These are phyloP conservation scores for Leccinum cinnamomeum DNA, from an alignment of 1,284 basidiomycete species.

Conservation along the genomic window DNA sequence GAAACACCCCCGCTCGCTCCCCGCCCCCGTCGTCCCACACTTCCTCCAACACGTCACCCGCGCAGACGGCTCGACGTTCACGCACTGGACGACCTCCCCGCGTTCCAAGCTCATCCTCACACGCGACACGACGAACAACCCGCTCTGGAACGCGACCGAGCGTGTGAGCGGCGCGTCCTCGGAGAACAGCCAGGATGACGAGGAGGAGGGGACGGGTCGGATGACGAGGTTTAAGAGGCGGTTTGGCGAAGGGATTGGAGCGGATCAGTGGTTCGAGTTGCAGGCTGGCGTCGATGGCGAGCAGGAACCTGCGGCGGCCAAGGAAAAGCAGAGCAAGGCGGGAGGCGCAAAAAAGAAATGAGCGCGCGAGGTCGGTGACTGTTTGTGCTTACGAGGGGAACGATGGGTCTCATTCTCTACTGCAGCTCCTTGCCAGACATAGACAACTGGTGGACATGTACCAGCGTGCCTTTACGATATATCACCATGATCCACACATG, in stretches of 20 bases:
- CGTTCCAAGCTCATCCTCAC: conserved; percentile 71
- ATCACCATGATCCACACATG: background rate
- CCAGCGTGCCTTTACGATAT: background rate
- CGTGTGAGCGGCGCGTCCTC: conserved; percentile 56
- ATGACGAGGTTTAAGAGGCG: conserved; percentile 77
- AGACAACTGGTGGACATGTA: background rate
- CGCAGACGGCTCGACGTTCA: conserved; percentile 85
- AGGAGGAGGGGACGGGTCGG: conserved; percentile 66
- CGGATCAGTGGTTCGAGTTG: conserved; percentile 36
- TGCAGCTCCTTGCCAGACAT: background rate
- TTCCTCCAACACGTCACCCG: conserved; percentile 82
- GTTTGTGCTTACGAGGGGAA: background rate
- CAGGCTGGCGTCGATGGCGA: conserved; percentile 30
- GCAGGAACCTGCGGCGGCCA: conserved; percentile 30
- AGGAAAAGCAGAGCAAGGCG: conserved; percentile 22
- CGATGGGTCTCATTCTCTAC: background rate
- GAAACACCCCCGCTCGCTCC: conserved; percentile 61
- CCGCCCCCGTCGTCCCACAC: conserved; percentile 79
- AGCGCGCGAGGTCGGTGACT: conserved; percentile 11
- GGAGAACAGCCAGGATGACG: conserved; percentile 65
- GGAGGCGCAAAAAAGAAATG: conserved; percentile 25
- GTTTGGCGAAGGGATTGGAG: conserved; percentile 62
- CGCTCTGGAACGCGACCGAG: conserved; percentile 66
- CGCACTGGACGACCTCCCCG: conserved; percentile 84
- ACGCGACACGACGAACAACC: conserved; percentile 84